Base-by-base conservation (phyloP, 1,139 yeast species). In the Suhomyces coccinellae region DNA sequence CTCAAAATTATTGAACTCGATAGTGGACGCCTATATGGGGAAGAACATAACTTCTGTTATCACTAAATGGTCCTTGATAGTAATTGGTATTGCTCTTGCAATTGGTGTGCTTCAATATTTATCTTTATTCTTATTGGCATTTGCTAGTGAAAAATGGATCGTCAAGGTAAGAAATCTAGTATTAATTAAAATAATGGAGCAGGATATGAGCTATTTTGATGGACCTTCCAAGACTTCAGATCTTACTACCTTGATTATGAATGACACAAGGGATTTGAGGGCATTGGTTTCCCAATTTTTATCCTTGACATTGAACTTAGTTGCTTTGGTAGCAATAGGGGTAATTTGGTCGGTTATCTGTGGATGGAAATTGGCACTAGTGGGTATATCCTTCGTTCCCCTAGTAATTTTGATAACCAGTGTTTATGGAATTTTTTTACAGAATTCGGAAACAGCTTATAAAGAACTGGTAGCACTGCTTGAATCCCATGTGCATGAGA, bases 281-380 rank as follows among this genome's bases (percentile, higher is more conserved):
- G 66, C 72, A 2, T 67, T 88, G 42, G 73, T 86, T 2, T 74
- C 89, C 1, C 80, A 80, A 35, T 83, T 85, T 51, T 58, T 88
- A 30, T 71, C 83, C 11, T 75, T 85, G 0, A 43, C 77, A 0
- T 56, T 80, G 1, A 78, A 83, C 4, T 72, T 87, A 40, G 44
- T 77, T 1, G 67, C 81, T 0, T 73, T 90, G 45, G 69, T 85
- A 0, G 34, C 71, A 0, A 65, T 82, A 17, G 95, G 97, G 3
- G 54, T 83, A 4, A 67, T 80, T 6, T 91, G 98, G 97, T 83
- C 97, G 0, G 53, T 89, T 6, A 73, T 74, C 0, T 60, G 76
- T n/a, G 96, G 97, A 0, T 93, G 98, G 98, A 86, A 84, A 55
- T 68, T 93, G 40, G 80, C 97, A 1, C 65, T 91, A 13, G 93